A percentile compares a stretch with the other conserved stretches of the same genome.
These are phyloP conservation scores for Gilbertella persicaria DNA, from an alignment of 371 early-diverging fungal species.

Conservation along the genomic window DNA sequence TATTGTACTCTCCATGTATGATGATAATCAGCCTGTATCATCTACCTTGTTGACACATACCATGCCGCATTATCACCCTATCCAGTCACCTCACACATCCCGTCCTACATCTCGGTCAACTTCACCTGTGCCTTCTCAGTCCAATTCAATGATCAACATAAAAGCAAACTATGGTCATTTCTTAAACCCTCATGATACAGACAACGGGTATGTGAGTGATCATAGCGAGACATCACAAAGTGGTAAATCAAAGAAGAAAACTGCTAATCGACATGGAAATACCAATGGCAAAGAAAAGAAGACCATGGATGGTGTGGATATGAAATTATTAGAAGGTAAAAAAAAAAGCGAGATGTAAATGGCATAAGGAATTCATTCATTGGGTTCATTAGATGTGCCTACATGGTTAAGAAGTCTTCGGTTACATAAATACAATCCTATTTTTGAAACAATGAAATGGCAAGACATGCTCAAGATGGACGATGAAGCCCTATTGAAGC, in stretches of 20 bases:
- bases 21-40: conserved; percentile 22
- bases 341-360: background rate
- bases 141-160: conserved; percentile 17
- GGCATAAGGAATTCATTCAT: background rate
- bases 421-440: conserved; percentile 90
- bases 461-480: conserved; percentile 79
- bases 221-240: conserved; percentile 60
- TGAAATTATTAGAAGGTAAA: conserved; percentile 73
- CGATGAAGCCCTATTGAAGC: conserved; percentile 76
- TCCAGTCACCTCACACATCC: background rate
- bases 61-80: background rate
- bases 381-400: conserved; percentile 72
- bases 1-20: conserved; percentile 57
- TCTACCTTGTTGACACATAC: conserved; percentile 5
- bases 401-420: conserved; percentile 81
- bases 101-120: conserved; percentile 13
- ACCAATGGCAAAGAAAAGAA: conserved; percentile 67
- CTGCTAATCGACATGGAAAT: background rate
- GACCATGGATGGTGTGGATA: conserved; percentile 70
- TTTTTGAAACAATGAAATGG: conserved; percentile 89
- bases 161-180: conserved; percentile 34
- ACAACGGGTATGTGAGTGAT: conserved; percentile 59
- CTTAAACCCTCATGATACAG: conserved; percentile 47
- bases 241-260: conserved; percentile 31
- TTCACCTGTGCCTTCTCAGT: conserved; percentile 31